A percentile compares a stretch with the other conserved stretches of the same genome.
Evolutionary conservation across 148 eudicot species (phyloP).

Genomic region (Camellia granthamiana): DNA sequence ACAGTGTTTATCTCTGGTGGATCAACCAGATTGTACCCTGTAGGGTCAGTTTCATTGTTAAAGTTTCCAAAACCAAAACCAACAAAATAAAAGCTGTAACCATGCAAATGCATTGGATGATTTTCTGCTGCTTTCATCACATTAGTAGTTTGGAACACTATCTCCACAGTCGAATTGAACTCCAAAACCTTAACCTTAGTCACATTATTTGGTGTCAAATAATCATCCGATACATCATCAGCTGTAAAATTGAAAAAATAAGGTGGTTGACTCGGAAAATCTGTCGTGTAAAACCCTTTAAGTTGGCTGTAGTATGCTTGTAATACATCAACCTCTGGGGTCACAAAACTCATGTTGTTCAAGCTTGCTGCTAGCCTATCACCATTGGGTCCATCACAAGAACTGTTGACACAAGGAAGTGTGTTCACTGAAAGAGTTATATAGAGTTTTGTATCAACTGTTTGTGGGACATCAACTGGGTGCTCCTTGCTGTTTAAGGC

Average conservation of each 20-base stretch:
- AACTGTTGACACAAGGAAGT: background rate
- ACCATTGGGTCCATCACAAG: slow-evolving; percentile 20
- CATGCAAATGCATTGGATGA: slow-evolving; percentile 32
- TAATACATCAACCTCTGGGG: slow-evolving; percentile 15
- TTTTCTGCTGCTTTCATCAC: slow-evolving; percentile 20
- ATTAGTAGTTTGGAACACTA: slow-evolving; percentile 28
- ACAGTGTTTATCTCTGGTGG: slow-evolving; percentile 23
- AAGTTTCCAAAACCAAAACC: slow-evolving; percentile 24
- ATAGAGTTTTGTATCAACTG: background rate
- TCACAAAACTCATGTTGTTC: slow-evolving; percentile 23
- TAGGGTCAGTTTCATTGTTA: slow-evolving; percentile 4
- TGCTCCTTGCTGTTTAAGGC: background rate
- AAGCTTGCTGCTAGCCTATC: slow-evolving; percentile 15
- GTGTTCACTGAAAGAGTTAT: slow-evolving; percentile 13
- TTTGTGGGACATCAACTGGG: slow-evolving; percentile 17
- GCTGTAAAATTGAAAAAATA: slow-evolving; percentile 13
- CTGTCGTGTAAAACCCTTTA: slow-evolving; percentile 2
- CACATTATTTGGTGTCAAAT: slow-evolving; percentile 1
- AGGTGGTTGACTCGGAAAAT: slow-evolving; percentile 19
- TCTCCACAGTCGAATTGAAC: slow-evolving; percentile 17
- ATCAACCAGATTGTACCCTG: slow-evolving; percentile 22
- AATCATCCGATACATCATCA: background rate
- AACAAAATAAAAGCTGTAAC: slow-evolving; percentile 22
- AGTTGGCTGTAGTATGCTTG: slow-evolving; percentile 20
- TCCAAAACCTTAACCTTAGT: slow-evolving; percentile 21